Evolutionary conservation across 495 filamentous ascomycete species (phyloP).

Genomic region (Aspergillus saccharolyticus): DNA sequence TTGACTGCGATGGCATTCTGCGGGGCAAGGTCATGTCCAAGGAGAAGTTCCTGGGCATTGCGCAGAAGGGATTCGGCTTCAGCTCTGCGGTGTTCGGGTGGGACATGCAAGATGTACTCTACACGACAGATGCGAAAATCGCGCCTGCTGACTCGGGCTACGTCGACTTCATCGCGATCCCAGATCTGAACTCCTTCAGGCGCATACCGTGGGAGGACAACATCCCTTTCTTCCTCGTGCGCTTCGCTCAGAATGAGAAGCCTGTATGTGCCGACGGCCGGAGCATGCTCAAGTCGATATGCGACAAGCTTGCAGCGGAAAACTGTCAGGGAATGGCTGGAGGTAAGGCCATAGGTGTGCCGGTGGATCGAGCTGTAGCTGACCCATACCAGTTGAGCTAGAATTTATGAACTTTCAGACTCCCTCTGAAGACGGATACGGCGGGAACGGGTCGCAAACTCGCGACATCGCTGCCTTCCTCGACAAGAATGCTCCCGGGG

Average conservation of each 20-base stretch:
- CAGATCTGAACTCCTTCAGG: constrained; percentile 70
- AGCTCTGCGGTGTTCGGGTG: constrained; percentile 93
- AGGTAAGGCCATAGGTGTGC: constrained; percentile 44
- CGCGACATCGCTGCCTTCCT: constrained; percentile 65
- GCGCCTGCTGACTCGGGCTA: constrained; percentile 86
- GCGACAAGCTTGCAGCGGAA: constrained; percentile 56
- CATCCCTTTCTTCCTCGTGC: constrained; percentile 86
- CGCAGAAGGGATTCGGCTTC: constrained; percentile 78
- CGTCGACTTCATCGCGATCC: constrained; percentile 72
- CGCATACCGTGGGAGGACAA: constrained; percentile 87
- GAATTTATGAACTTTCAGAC: constrained; percentile 88
- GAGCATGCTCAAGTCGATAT: constrained; percentile 58
- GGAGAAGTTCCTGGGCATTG: constrained; percentile 84
- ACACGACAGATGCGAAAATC: constrained; percentile 72
- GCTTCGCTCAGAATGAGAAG: constrained; percentile 55
- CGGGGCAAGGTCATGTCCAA: constrained; percentile 90
- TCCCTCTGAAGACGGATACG: constrained; percentile 43
- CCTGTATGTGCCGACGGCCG: constrained; percentile 72
- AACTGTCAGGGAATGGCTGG: constrained; percentile 76
- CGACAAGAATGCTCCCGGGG: constrained; percentile 56
- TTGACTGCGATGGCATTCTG: constrained; percentile 82
- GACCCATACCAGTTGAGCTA: constrained; percentile 62
- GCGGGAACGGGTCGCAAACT: constrained; percentile 42
- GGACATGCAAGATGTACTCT: constrained; percentile 93
- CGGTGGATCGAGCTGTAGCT: not conserved